phyloP scores from a whole-genome alignment of 139 green algal species.

The Chlorella sorokiniana region DNA sequence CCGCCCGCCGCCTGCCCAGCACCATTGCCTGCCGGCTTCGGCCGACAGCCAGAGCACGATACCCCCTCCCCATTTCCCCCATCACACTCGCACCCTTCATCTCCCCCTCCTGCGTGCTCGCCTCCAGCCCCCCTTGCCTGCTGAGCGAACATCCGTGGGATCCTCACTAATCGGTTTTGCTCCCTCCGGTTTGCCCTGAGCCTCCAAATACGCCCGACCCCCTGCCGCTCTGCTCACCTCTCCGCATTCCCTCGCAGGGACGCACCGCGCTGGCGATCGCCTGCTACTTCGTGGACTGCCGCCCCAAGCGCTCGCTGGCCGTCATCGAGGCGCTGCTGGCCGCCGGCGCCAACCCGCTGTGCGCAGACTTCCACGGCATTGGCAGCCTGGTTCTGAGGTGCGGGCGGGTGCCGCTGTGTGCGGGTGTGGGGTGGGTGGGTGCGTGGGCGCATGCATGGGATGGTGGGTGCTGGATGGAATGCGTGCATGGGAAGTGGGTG shows the following conservation, averaged over 20 bases:
- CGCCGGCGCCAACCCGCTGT: slow-evolving; percentile 5
- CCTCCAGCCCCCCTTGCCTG: too few relatives aligned
- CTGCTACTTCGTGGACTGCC: slow-evolving; percentile 28
- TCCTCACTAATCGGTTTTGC: too few relatives aligned
- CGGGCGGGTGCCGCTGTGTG: background rate
- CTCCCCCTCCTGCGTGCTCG: too few relatives aligned
- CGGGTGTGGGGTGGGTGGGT: background rate
- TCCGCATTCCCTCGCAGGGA: background rate
- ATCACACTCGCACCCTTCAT: too few relatives aligned
- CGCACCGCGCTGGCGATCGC: slow-evolving; percentile 22
- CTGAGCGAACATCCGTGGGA: too few relatives aligned
- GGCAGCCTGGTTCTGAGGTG: slow-evolving; percentile 22
- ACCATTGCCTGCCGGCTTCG: too few relatives aligned
- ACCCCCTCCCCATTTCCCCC: too few relatives aligned
- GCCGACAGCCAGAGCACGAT: too few relatives aligned
- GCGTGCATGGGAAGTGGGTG: background rate
- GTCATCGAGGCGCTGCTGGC: slow-evolving; percentile 16
- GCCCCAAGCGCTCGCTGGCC: slow-evolving; percentile 14
- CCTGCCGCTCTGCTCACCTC: background rate
- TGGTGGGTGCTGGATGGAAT: background rate
- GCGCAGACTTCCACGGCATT: slow-evolving; percentile 22
- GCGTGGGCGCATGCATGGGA: background rate
- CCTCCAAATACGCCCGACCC: too few relatives aligned
- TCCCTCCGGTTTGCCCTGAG: too few relatives aligned
- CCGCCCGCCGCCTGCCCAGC: too few relatives aligned